Conservation (phyloP, 202 grass and related monocot genomes). For the Carex arenaria region DNA sequence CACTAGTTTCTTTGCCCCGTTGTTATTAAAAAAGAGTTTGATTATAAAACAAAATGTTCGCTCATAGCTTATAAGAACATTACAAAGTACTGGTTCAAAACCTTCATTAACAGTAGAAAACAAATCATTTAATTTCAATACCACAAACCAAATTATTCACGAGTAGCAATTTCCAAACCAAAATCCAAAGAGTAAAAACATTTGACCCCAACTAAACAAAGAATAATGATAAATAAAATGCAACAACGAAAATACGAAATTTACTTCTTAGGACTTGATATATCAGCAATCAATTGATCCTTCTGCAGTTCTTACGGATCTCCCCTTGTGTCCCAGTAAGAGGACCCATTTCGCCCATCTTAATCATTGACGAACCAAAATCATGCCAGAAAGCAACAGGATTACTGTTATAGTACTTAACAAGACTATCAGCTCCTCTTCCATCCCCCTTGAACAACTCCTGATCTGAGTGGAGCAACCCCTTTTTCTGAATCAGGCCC, state of each 20-base stretch:
- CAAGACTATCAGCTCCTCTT: slow-evolving; percentile 16
- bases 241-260: neutral
- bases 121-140: neutral
- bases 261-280: neutral
- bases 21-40: neutral
- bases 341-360: slow-evolving; percentile 18
- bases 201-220: neutral
- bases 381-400: slow-evolving; percentile 27
- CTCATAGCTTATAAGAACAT: neutral
- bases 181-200: neutral
- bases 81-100: neutral
- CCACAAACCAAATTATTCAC: slow-evolving; percentile 16
- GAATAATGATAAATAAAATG: slow-evolving; percentile 9
- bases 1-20: neutral
- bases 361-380: slow-evolving; percentile 29
- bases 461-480: slow-evolving; percentile 35
- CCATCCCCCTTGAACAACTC: slow-evolving; percentile 32
- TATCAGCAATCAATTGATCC: slow-evolving; percentile 19
- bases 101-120: neutral
- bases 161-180: neutral
- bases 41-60: neutral
- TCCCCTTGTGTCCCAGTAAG: slow-evolving; percentile 27
- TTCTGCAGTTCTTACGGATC: slow-evolving; percentile 27
- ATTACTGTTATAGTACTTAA: slow-evolving; percentile 28
- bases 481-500: slow-evolving; percentile 18